Evolutionary conservation across 2,329 filamentous ascomycete species (phyloP), one percentile per base, ranked within the genome.

Genomic region (Pseudopithomyces maydicus): DNA sequence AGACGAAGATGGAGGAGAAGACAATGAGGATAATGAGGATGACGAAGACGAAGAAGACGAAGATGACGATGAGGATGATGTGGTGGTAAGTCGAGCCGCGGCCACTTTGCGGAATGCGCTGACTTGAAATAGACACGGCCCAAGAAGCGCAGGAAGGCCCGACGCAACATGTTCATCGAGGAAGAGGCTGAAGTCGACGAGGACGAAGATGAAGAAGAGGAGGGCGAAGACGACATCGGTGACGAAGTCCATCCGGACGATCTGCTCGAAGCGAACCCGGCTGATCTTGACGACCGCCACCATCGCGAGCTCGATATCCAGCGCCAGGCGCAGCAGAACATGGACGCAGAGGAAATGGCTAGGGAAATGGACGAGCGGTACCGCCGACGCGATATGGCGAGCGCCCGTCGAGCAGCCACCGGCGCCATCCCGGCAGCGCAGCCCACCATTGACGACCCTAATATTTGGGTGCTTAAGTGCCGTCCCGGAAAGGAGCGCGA

Each of bases 401-500:
- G 63, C 52, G 66, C 68, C n/a, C 68, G 68, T 42, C 63, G 68
- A 51, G 68, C 66, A 46, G 68, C 63, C 41, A 66, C 68, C 17
- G 72, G 72, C 42, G 66, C 70, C 23, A 64, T 74, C 8, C 72
- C 72, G 2, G 80, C 98, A 41, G 84, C 98, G 12, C 87, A 98
- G 42, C 95, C 95, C 4, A 95, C 91, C 68, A 93, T 97, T 48
- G 90, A 97, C 61, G 95, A 99, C 74, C 95, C 95, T 1, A 92
- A 91, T 68, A 98, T 99, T 72, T 99, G 92, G 91, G 92, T 90
- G 59, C 89, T 97, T 61, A 88, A 90, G 68, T 97, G 92, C 78
- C 95, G 95, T 74, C 91, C 95, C 65, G 94, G 94, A 68, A 99
- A 99, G 77, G 95, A 99, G 78, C 87, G 90, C 59, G 95, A 99